A percentile compares a stretch with the other conserved stretches of the same genome.
phyloP scores from a whole-genome alignment of 2,329 filamentous ascomycete species.

The Cercospora sojina region DNA sequence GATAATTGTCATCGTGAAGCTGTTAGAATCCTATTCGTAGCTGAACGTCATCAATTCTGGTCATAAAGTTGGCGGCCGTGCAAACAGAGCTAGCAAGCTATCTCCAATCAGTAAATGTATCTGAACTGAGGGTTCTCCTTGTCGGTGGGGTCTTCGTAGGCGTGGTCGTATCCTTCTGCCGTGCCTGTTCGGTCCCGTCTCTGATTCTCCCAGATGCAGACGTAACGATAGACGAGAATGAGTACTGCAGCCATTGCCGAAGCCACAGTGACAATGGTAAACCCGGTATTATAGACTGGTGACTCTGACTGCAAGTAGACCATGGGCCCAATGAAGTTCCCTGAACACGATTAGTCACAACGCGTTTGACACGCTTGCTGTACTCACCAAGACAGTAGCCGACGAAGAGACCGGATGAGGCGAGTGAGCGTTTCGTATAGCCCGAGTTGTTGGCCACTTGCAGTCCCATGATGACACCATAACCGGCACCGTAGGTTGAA shows the following conservation, averaged over 20 bases:
- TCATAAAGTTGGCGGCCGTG: not conserved
- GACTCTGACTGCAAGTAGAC: not conserved
- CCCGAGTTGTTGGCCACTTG: not conserved
- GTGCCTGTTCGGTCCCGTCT: constrained; percentile 46
- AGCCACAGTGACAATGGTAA: not conserved
- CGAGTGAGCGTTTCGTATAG: not conserved
- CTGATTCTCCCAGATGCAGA: constrained; percentile 47
- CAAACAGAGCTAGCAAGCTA: not conserved
- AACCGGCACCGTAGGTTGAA: not conserved
- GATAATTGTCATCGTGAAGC: not conserved
- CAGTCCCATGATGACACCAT: not conserved
- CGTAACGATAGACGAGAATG: not conserved
- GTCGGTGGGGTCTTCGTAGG: constrained; percentile 56
- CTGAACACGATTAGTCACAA: not conserved
- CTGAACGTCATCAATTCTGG: not conserved
- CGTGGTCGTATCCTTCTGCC: constrained; percentile 53
- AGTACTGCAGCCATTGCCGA: not conserved
- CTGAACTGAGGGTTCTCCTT: constrained; percentile 34
- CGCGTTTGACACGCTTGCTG: not conserved
- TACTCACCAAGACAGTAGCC: not conserved
- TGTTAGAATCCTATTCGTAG: not conserved
- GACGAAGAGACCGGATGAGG: not conserved
- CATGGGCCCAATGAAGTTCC: not conserved
- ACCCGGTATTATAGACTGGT: not conserved
- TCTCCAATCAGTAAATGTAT: constrained; percentile 12